Percentiles rank a stretch among this genome's conserved stretches.
Conservation (phyloP, 257 asterid species). For the Forsythia suspensa region DNA sequence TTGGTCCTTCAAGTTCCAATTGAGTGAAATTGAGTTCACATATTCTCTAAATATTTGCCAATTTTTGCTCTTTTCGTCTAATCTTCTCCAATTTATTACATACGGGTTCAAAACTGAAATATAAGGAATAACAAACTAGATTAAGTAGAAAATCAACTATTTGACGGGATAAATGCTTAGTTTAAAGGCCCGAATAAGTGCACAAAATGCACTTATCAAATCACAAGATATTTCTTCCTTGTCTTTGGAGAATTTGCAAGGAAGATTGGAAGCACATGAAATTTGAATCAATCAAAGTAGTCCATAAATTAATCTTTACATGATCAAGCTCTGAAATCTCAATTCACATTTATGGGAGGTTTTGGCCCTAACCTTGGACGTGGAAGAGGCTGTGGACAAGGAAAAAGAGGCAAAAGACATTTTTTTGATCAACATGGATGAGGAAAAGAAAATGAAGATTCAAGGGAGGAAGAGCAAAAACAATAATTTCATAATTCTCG, state of each 20-base stretch:
- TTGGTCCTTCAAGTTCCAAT: too few species aligned
- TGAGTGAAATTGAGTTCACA: too few species aligned
- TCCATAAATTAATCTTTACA: neutral
- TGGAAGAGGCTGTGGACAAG: neutral
- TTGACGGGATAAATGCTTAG: too few species aligned
- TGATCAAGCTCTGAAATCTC: slow-evolving; percentile 5
- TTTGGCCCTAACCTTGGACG: neutral
- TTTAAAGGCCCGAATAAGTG: too few species aligned
- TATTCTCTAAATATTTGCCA: too few species aligned
- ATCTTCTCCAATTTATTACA: too few species aligned
- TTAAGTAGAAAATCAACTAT: too few species aligned
- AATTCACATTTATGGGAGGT: neutral
- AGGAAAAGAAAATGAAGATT: neutral
- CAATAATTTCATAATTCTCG: too few species aligned
- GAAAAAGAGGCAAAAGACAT: neutral
- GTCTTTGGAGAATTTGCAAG: neutral
- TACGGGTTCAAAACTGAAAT: too few species aligned
- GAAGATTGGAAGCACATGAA: slow-evolving; percentile 9
- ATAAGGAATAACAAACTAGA: too few species aligned
- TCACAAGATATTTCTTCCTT: neutral
- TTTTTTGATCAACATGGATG: neutral
- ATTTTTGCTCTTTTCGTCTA: too few species aligned
- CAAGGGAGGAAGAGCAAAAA: neutral
- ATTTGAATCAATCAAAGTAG: neutral
- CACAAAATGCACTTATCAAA: too few species aligned